phyloP scores from a whole-genome alignment of 768 basidiomycete species.

The Omphalotus guepiniiformis region DNA sequence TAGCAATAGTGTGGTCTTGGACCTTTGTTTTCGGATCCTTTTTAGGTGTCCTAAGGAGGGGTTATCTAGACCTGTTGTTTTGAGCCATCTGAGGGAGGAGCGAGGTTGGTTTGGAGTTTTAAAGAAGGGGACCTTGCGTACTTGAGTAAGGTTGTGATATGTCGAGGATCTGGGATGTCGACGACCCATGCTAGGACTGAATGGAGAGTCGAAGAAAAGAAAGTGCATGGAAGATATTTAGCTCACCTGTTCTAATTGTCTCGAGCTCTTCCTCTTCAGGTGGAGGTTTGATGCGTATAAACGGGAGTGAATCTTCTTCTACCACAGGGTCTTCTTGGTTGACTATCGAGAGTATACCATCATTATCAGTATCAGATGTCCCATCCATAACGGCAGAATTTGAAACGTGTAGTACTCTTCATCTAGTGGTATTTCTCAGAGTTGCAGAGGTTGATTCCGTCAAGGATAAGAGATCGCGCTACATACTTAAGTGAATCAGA shows the following conservation, averaged over 20 bases:
- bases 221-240: background rate
- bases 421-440: too few relatives aligned
- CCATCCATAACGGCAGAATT: too few relatives aligned
- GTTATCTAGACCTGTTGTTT: slow-evolving; percentile 54
- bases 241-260: slow-evolving; percentile 52
- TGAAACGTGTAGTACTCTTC: too few relatives aligned
- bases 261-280: slow-evolving; percentile 61
- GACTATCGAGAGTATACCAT: too few relatives aligned
- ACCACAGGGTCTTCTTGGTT: slow-evolving; percentile 46
- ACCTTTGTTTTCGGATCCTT: slow-evolving; percentile 57
- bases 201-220: background rate
- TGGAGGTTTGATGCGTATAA: slow-evolving; percentile 53
- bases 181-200: slow-evolving; percentile 75
- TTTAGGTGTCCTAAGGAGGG: slow-evolving; percentile 70
- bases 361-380: too few relatives aligned
- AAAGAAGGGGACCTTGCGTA: slow-evolving; percentile 22
- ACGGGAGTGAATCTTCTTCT: slow-evolving; percentile 59
- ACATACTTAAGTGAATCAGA: too few relatives aligned
- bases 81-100: slow-evolving; percentile 56
- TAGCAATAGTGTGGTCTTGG: slow-evolving; percentile 53
- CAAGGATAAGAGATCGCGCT: too few relatives aligned
- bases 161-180: slow-evolving; percentile 58
- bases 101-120: background rate
- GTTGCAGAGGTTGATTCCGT: too few relatives aligned
- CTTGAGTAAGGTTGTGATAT: slow-evolving; percentile 63